Percentiles rank a stretch among this genome's conserved stretches.
Conservation (phyloP, 805 yeast species). For the Danielozyma ontarioensis region DNA sequence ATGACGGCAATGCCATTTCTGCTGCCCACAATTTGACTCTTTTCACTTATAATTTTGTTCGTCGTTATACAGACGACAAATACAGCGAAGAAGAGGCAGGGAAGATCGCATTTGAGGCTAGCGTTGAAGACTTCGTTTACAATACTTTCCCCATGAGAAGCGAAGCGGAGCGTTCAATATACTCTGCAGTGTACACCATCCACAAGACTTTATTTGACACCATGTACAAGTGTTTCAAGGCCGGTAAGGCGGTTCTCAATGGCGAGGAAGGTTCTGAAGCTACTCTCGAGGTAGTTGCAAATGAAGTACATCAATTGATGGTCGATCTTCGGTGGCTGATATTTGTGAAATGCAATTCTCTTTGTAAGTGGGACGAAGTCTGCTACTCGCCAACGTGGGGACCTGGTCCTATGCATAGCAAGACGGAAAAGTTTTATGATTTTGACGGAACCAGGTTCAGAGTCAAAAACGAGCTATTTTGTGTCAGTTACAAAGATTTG, state of each 20-base stretch:
- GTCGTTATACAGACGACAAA: conserved; percentile 34
- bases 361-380: conserved; percentile 43
- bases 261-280: neutral
- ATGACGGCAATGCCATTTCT: neutral
- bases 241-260: conserved; percentile 21
- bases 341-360: conserved; percentile 35
- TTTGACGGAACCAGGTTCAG: conserved; percentile 7
- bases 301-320: neutral
- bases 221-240: conserved; percentile 30
- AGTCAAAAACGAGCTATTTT: conserved; percentile 4
- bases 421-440: neutral
- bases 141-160: conserved; percentile 35
- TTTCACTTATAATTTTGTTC: conserved; percentile 39
- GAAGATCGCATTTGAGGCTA: conserved; percentile 23
- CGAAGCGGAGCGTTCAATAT: conserved; percentile 41
- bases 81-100: conserved; percentile 6
- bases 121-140: conserved; percentile 44
- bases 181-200: conserved; percentile 42
- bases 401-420: conserved; percentile 9
- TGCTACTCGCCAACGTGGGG: conserved; percentile 62
- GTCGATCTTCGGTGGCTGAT: conserved; percentile 32
- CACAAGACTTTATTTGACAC: conserved; percentile 30
- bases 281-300: neutral
- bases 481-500: conserved; percentile 5
- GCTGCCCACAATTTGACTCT: conserved; percentile 31